A percentile compares a stretch with the other conserved stretches of the same genome.
These are phyloP conservation scores for Candida morakotiae DNA, from an alignment of 805 yeast genomes.

Conservation along the genomic window DNA sequence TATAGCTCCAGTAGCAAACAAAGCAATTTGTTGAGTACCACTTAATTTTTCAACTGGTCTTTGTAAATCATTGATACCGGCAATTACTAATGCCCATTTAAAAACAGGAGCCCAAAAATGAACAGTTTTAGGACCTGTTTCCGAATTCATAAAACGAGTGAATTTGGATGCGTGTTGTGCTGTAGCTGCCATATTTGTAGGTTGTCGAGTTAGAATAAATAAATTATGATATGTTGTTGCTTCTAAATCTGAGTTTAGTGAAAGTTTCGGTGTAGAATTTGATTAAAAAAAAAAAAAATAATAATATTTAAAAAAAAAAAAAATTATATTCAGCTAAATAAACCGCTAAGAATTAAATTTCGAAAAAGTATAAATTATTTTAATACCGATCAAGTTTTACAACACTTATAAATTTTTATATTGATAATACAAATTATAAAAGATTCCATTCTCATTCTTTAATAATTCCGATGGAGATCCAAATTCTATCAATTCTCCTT, in stretches of 20 bases:
- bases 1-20: conserved; percentile 86
- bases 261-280: conserved; percentile 1
- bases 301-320: not conserved
- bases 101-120: conserved; percentile 82
- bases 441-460: conserved; percentile 38
- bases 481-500: conserved; percentile 73
- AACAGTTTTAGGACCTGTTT: conserved; percentile 95
- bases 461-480: conserved; percentile 60
- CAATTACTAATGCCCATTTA: conserved; percentile 86
- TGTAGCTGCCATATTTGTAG: conserved; percentile 21
- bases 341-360: not conserved
- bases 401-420: no score
- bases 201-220: not conserved
- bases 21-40: conserved; percentile 84
- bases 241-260: no score
- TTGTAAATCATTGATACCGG: conserved; percentile 80
- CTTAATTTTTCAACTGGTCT: conserved; percentile 91
- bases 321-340: no score
- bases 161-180: conserved; percentile 49
- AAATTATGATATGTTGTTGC: not conserved
- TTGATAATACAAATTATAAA: conserved; percentile 49
- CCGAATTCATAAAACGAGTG: conserved; percentile 70
- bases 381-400: no score
- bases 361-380: no score
- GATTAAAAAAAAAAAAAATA: conserved; percentile 1